A percentile compares a stretch with the other conserved stretches of the same genome.
Conservation (phyloP, 176 grass and related monocot genomes). For the Miscanthus lutarioriparius region DNA sequence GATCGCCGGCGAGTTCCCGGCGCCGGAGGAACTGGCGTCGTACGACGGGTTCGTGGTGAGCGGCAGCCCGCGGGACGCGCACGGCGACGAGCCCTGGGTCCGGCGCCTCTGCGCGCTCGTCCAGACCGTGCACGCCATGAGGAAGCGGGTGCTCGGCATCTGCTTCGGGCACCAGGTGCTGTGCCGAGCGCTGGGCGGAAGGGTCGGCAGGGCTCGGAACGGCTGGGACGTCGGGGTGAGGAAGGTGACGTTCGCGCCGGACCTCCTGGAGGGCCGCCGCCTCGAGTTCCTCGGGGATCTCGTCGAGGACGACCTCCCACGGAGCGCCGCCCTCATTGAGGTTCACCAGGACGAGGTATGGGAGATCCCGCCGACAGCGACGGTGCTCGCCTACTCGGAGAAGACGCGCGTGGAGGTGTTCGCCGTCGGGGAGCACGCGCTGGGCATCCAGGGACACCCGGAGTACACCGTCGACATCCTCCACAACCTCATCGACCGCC, state of each 20-base stretch:
- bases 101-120: constrained; percentile 50
- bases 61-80: constrained; percentile 58
- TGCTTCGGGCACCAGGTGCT: constrained; percentile 72
- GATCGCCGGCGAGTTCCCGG: constrained; percentile 58
- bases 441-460: constrained; percentile 79
- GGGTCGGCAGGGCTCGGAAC: constrained; percentile 9
- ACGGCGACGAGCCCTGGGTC: constrained; percentile 62
- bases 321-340: constrained; percentile 45
- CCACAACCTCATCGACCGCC: constrained; percentile 54
- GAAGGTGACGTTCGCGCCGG: constrained; percentile 19
- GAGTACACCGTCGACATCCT: constrained; percentile 70
- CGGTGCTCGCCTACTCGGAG: constrained; percentile 64
- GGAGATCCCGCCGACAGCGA: constrained; percentile 53
- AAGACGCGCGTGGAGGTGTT: constrained; percentile 71
- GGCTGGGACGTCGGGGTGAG: constrained; percentile 71
- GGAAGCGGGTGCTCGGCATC: constrained; percentile 61
- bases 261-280: background rate
- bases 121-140: constrained; percentile 44
- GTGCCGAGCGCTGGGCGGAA: constrained; percentile 54
- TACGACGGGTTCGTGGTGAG: constrained; percentile 68
- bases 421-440: constrained; percentile 41
- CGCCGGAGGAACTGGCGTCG: constrained; percentile 21
- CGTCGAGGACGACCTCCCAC: background rate
- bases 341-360: constrained; percentile 75
- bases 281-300: background rate